Evolutionary conservation across 2,329 filamentous ascomycete species (phyloP), one percentile per base, ranked within the genome.

Genomic region (Tolypocladium amazonense): DNA sequence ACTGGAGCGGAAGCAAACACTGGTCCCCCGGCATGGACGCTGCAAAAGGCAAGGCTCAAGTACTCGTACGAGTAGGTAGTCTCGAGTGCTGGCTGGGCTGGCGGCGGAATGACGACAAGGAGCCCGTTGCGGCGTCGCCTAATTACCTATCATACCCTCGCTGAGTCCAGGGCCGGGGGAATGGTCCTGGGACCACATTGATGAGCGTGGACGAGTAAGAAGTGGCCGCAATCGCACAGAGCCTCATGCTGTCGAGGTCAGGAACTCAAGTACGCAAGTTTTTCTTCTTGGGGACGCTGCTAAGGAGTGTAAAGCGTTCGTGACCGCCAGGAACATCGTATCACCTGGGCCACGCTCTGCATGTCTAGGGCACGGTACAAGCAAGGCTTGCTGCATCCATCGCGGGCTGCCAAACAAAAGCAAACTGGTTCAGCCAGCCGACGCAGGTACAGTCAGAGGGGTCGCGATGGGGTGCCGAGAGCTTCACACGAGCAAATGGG

Each of bases 381-480:
- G 60, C 56, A 52, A 54, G 47, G 56, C 33, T 54, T 58, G 57
- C 57, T 43, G 23, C 35, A 58, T 45, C 27, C 30, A 33, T 20
- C 39, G 43, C 43, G 43, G 38, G 54, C 38, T 14, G 53, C 18
- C 43, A 39, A 61, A 30, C 58, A 53, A 43, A 56, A 61, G 53
- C 41, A 59, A 54, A 37, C 37, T 35, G 50, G n/a, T 27, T 20
- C 56, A 50, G 43, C 25, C 57, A 55, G 52, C 14, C 18, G 33
- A 57, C 30, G 56, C 56, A 45, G 56, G 56, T 55, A 56, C 58
- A 55, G 58, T 65, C 50, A 53, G 50, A 53, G 33, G 11, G 20
- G 50, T 35, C 50, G 25, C 14, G 27, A 52, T 33, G 27, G 45
- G 45, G 12, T 9, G 45, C 45, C 25, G 47, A 52, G 8, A 18